phyloP scores from a whole-genome alignment of 768 basidiomycete species.

The Gymnopilus dilepis region DNA sequence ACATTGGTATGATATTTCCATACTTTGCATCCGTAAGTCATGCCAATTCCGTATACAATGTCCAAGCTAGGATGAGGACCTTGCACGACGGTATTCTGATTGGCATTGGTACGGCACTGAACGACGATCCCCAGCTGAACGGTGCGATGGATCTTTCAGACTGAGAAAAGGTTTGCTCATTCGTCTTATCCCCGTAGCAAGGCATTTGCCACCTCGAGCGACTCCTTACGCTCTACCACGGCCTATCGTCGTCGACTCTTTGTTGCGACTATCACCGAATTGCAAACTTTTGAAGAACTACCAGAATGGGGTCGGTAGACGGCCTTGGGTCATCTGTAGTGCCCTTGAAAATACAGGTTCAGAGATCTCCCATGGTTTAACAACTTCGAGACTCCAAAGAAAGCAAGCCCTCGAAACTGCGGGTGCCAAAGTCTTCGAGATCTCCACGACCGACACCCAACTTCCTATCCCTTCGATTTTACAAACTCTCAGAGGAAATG shows the following conservation, averaged over 20 bases:
- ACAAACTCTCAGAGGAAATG: conserved; percentile 52
- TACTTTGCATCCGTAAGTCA: conserved; percentile 30
- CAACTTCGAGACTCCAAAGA: conserved; percentile 37
- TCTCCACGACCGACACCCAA: not conserved
- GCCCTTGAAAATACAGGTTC: not conserved
- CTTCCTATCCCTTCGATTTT: conserved; percentile 55
- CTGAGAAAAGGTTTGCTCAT: not conserved
- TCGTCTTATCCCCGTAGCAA: conserved; percentile 43
- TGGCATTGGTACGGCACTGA: conserved; percentile 87
- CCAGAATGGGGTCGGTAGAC: conserved; percentile 57
- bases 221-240: conserved; percentile 60
- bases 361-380: conserved; percentile 29
- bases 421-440: conserved; percentile 69
- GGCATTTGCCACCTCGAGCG: conserved; percentile 54
- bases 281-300: conserved; percentile 79
- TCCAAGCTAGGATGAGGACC: conserved; percentile 75
- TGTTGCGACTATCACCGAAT: conserved; percentile 64
- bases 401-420: conserved; percentile 56
- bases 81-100: conserved; percentile 94
- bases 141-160: conserved; percentile 49
- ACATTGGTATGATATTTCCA: conserved; percentile 69
- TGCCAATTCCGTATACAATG: not conserved
- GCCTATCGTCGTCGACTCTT: conserved; percentile 84
- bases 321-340: conserved; percentile 72
- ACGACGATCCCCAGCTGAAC: conserved; percentile 95